Conservation (phyloP, 352 stramenopile genomes). For the Phytophthora agathidicida region DNA sequence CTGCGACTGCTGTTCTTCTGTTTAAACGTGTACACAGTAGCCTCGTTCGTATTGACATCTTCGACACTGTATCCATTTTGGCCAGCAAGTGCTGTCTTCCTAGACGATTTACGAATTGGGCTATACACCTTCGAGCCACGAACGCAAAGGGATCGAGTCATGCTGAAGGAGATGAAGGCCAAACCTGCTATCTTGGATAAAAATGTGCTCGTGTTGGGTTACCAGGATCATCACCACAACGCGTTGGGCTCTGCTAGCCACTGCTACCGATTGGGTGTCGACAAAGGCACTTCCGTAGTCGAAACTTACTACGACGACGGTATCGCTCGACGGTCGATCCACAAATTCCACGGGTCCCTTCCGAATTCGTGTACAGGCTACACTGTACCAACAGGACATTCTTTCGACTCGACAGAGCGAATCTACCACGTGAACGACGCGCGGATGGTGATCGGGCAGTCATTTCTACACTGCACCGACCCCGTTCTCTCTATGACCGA, state of each 20-base stretch:
- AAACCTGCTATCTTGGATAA: conserved; percentile 8
- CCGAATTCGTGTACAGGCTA: conserved; percentile 21
- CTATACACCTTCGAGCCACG: conserved; percentile 22
- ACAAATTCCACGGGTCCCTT: conserved; percentile 19
- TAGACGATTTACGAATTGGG: conserved; percentile 20
- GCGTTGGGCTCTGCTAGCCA: conserved; percentile 3
- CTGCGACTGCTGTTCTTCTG: conserved; percentile 5
- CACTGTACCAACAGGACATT: conserved; percentile 1
- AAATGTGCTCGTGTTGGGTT: conserved; percentile 12
- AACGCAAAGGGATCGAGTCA: conserved; percentile 1
- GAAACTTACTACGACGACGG: conserved; percentile 19
- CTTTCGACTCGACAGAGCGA: neutral
- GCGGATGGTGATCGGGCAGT: conserved; percentile 3
- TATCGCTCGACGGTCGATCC: conserved; percentile 10
- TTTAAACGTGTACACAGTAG: conserved; percentile 22
- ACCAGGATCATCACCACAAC: conserved; percentile 17
- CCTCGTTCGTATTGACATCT: conserved; percentile 22
- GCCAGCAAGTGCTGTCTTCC: conserved; percentile 7
- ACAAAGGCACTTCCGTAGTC: conserved; percentile 12
- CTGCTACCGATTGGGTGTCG: conserved; percentile 22
- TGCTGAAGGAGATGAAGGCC: conserved; percentile 12
- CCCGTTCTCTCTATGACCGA: conserved; percentile 1
- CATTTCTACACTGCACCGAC: conserved; percentile 22
- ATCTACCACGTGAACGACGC: conserved; percentile 18
- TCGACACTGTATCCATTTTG: conserved; percentile 10